Evolutionary conservation across 2,329 filamentous ascomycete species (phyloP), one percentile per base, ranked within the genome.

Genomic region (Corynespora cassiicola): DNA sequence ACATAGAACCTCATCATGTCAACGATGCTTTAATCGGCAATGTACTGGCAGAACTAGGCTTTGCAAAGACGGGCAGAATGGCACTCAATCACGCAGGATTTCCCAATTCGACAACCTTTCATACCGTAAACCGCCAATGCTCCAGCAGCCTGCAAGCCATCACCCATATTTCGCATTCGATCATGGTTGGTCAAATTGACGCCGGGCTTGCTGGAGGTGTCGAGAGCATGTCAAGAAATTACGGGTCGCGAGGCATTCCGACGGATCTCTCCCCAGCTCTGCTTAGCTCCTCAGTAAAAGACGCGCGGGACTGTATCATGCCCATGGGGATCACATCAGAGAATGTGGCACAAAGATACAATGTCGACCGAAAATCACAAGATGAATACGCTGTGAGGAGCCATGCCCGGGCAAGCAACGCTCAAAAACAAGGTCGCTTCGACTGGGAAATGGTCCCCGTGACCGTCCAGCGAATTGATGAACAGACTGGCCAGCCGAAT

Each of bases 321-420:
- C 87, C 92, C 45, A 99, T 99, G 94, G 92, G 94, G n/a, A 94
- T 95, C 80, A 97, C 94, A 2, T 92, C 87, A 42, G 92, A 99
- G 76, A 97, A 96, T 64, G 90, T 99, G 14, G 89, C 86, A 54
- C 81, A 83, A 36, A 91, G 96, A 73, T 97, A 96, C 67, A 80
- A 85, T 56, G 83, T 97, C 61, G 75, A 82, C 5, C 82, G 94
- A 46, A 84, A 90, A 62, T 73, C 76, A 61, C 88, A 97, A 73
- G 94, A 99, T 69, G 76, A 81, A 55, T 97, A 86, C 66, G 89
- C 92, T 0, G 88, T 88, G 11, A 88, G 91, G 74, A 92, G 86
- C 37, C 97, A 91, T 76, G 82, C 82, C 48, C 81, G 90, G 33
- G 94, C 92, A 23, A 94, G 96, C 75, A 76, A 69, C 28, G 90